Evolutionary conservation across 78 protist species (phyloP).

Genomic region (Goniomonas avonlea): DNA sequence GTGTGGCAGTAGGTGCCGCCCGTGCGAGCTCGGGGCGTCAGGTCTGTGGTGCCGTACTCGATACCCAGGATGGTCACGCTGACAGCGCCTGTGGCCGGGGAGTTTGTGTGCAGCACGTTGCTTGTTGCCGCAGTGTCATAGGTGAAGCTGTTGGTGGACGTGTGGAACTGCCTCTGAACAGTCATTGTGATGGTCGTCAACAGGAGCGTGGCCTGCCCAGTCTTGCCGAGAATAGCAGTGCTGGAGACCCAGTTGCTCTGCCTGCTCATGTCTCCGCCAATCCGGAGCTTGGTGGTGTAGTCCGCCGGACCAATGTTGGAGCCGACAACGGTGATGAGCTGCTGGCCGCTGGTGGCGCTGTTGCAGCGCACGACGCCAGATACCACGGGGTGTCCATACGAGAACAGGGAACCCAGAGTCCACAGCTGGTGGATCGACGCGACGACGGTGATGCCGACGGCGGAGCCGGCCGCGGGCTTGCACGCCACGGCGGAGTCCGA

Average conservation of each 20-base stretch:
- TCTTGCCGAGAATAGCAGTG: no score
- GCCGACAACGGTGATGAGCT: background rate
- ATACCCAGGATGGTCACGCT: background rate
- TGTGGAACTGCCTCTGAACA: background rate
- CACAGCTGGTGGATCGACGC: background rate
- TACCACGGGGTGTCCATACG: no score
- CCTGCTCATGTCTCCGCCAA: no score
- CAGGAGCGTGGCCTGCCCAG: no score
- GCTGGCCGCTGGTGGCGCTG: background rate
- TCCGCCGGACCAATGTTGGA: background rate
- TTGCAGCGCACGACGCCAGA: background rate
- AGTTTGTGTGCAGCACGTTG: background rate
- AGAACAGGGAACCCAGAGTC: no score
- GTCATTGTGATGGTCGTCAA: background rate
- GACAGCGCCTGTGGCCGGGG: background rate
- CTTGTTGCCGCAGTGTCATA: background rate
- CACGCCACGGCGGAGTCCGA: background rate
- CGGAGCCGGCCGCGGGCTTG: background rate
- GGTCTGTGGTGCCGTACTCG: background rate
- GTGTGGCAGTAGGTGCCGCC: no score
- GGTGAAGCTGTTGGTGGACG: background rate
- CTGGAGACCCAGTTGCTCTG: no score
- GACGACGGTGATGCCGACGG: background rate
- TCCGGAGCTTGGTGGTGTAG: background rate
- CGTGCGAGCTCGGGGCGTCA: background rate